Base-by-base conservation (phyloP, 2,329 filamentous ascomycete species). In the Epichloe glyceriae region DNA sequence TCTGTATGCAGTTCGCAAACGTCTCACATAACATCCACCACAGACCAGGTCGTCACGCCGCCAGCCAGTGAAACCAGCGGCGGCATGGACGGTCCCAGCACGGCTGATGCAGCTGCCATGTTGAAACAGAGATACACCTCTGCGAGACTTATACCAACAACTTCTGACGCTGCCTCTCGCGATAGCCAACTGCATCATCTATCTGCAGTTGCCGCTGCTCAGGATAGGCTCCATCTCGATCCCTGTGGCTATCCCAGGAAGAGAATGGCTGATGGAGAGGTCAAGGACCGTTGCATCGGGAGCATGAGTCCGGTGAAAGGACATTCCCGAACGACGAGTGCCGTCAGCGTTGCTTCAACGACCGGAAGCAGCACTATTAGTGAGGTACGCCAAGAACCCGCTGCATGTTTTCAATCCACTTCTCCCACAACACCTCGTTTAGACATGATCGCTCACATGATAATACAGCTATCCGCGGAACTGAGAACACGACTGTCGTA, bases 401-500 rank as follows among this genome's bases (percentile, higher is more conserved):
- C 26, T 11, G 8, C 1, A 30, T 14, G 3, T 19, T 8, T 26
- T 26, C 19, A 12, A 14, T 3, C 10, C 12, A 8, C 3, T n/a
- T 43, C 7, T 38, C 14, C 12, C 34, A 22, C 22, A 42, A 37
- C 34, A 38, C 34, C 42, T 17, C 42, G 10, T 14, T 34, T 10
- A 14, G 15, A 15, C 17, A 37, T n/a, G 4, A 53, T 56, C 55
- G 58, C 54, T 59, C 53, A 57, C 54, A 19, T 42, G 45, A 35
- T 40, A 2, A 63, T 88, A 19, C 64, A 89, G 85, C 71, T 88
- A 50, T 88, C 87, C 40, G 79, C 83, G 50, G 86, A 91, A 62
- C 76, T 97, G 49, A 85, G 84, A 62, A 83, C 88, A 47, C 85
- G 88, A 60, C 76, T 97, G 30, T 88, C 88, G 6, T 96, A 96